Percentiles rank a stretch among this genome's conserved stretches.
These are phyloP conservation scores for Saccharomyces hybrid DNA, from an alignment of 1,139 yeast species.

Conservation along the genomic window DNA sequence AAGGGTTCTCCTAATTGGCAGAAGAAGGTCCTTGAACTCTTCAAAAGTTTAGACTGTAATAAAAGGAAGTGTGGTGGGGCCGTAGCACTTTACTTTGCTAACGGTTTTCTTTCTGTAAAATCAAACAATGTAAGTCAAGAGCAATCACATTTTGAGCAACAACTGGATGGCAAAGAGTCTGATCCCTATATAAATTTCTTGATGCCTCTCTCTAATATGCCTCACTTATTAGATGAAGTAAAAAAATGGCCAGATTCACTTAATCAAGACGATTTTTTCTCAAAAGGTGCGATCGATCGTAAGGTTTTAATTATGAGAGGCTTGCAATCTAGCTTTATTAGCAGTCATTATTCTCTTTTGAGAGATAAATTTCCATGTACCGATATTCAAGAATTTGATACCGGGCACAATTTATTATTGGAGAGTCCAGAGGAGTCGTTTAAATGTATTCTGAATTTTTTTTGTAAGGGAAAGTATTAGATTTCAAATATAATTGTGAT, in stretches of 20 bases:
- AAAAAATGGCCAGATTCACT: constrained; percentile 22
- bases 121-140: constrained; percentile 9
- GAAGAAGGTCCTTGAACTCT: constrained; percentile 12
- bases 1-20: constrained; percentile 23
- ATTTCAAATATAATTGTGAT: neutral
- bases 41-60: constrained; percentile 16
- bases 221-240: constrained; percentile 18
- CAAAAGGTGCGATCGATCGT: constrained; percentile 1
- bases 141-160: neutral
- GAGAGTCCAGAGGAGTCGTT: constrained; percentile 21
- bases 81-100: constrained; percentile 24
- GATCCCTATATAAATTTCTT: constrained; percentile 20
- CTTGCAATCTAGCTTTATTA: constrained; percentile 18
- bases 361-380: constrained; percentile 16
- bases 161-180: neutral
- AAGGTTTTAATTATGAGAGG: constrained; percentile 24
- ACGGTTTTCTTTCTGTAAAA: constrained; percentile 21
- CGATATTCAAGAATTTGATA: constrained; percentile 18
- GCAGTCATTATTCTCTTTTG: constrained; percentile 15
- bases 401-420: constrained; percentile 24
- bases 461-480: constrained; percentile 3
- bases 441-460: constrained; percentile 14
- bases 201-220: constrained; percentile 23
- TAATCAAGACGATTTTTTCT: neutral
- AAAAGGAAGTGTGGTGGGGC: constrained; percentile 8